These are phyloP conservation scores for Huntiella omanensis DNA, from an alignment of 2,329 filamentous ascomycete species.

Conservation along the genomic window DNA sequence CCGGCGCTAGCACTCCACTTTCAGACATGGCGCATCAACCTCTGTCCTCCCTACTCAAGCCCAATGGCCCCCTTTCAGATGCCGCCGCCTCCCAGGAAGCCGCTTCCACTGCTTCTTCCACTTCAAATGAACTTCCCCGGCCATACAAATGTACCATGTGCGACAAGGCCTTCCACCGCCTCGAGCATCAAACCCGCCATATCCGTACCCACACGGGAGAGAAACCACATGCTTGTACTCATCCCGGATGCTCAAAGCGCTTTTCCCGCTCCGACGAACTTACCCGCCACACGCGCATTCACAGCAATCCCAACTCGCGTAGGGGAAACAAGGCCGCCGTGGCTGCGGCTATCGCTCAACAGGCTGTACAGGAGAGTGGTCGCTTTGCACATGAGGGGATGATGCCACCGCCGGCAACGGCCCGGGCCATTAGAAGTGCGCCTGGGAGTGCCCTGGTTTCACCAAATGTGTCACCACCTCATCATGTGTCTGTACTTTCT, in stretches of 20 bases:
- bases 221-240: slow-evolving; percentile 93
- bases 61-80: slow-evolving; percentile 38
- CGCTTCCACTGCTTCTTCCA: slow-evolving; percentile 21
- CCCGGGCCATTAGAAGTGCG: slow-evolving; percentile 71
- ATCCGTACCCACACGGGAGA: slow-evolving; percentile 96
- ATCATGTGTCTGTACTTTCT: slow-evolving; percentile 61
- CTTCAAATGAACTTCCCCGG: slow-evolving; percentile 54
- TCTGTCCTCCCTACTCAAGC: slow-evolving; percentile 28
- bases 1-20: slow-evolving; percentile 8
- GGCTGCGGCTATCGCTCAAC: slow-evolving; percentile 64
- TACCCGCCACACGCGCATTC: slow-evolving; percentile 90
- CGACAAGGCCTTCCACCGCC: slow-evolving; percentile 94
- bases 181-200: slow-evolving; percentile 82
- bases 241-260: slow-evolving; percentile 88
- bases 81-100: slow-evolving; percentile 20
- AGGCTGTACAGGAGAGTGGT: slow-evolving; percentile 74
- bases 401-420: slow-evolving; percentile 58
- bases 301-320: slow-evolving; percentile 96
- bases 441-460: slow-evolving; percentile 72
- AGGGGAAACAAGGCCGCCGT: slow-evolving; percentile 64
- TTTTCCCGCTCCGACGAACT: slow-evolving; percentile 94
- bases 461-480: slow-evolving; percentile 90
- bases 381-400: slow-evolving; percentile 65
- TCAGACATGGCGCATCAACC: slow-evolving; percentile 9
- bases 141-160: slow-evolving; percentile 98